phyloP scores from a whole-genome alignment of 2,329 filamentous ascomycete genomes.

The Sarocladiaceae sp. region DNA sequence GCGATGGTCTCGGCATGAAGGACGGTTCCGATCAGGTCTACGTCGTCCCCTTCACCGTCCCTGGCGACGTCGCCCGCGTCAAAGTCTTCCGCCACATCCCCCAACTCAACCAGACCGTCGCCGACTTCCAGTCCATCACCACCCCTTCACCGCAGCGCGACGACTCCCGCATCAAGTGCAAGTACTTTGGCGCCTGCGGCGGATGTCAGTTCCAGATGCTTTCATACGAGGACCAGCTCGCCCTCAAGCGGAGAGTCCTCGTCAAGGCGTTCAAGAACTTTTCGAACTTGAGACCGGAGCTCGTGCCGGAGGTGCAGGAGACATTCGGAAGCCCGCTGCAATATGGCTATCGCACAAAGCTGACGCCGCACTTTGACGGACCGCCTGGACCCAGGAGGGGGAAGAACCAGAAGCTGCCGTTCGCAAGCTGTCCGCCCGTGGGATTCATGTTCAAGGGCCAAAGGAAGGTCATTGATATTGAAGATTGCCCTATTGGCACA shows the following conservation, averaged over 20 bases:
- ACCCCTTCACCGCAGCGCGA: slow-evolving; percentile 70
- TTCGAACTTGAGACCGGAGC: slow-evolving; percentile 68
- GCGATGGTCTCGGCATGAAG: slow-evolving; percentile 79
- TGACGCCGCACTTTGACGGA: slow-evolving; percentile 91
- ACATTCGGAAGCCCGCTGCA: slow-evolving; percentile 87
- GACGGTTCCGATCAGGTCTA: slow-evolving; percentile 62
- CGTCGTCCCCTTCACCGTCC: slow-evolving; percentile 80
- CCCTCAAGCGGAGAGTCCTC: slow-evolving; percentile 77
- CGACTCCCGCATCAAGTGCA: slow-evolving; percentile 69
- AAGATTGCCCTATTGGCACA: slow-evolving; percentile 94
- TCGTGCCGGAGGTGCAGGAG: slow-evolving; percentile 69
- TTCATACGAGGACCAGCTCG: slow-evolving; percentile 77
- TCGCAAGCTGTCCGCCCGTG: slow-evolving; percentile 66
- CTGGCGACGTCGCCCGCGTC: slow-evolving; percentile 73
- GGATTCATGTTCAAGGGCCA: slow-evolving; percentile 89
- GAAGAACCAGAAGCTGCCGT: slow-evolving; percentile 39
- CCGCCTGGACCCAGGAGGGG: slow-evolving; percentile 46
- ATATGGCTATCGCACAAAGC: slow-evolving; percentile 92
- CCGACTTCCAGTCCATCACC: slow-evolving; percentile 75
- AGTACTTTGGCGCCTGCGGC: slow-evolving; percentile 81
- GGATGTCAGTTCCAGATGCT: slow-evolving; percentile 99
- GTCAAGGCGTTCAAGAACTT: slow-evolving; percentile 92
- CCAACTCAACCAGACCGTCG: slow-evolving; percentile 61
- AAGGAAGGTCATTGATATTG: slow-evolving; percentile 79
- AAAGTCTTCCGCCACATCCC: slow-evolving; percentile 70